A percentile compares a stretch with the other conserved stretches of the same genome.
These are phyloP conservation scores for Pythium brachiatum DNA, from an alignment of 352 stramenopile genomes.

Conservation along the genomic window DNA sequence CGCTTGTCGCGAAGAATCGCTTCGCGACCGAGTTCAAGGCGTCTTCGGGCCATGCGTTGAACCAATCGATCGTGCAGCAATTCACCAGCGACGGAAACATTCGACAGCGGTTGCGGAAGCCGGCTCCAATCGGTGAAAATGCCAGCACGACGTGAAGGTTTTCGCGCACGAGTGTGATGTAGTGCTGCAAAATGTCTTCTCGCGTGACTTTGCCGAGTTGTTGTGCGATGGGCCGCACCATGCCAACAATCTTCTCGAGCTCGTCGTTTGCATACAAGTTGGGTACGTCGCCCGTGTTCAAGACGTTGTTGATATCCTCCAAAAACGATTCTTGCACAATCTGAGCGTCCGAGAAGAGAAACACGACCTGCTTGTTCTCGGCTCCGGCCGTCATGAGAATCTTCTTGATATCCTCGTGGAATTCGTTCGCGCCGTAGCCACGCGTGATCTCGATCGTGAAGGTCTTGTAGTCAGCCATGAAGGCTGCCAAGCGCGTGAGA, in stretches of 20 bases:
- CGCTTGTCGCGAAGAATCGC: conserved; percentile 83
- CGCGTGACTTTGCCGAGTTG: conserved; percentile 79
- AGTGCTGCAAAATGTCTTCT: conserved; percentile 85
- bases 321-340: conserved; percentile 93
- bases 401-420: conserved; percentile 92
- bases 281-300: conserved; percentile 92
- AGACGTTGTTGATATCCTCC: conserved; percentile 94
- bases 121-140: conserved; percentile 89
- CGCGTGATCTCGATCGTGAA: conserved; percentile 93
- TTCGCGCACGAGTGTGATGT: conserved; percentile 90
- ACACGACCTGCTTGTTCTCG: conserved; percentile 88
- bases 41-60: conserved; percentile 94
- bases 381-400: conserved; percentile 88
- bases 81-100: conserved; percentile 95
- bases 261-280: conserved; percentile 93
- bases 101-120: conserved; percentile 91
- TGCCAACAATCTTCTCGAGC: conserved; percentile 86
- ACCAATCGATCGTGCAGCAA: conserved; percentile 96
- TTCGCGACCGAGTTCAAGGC: conserved; percentile 90
- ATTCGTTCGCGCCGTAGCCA: conserved; percentile 88
- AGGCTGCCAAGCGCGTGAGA: conserved; percentile 87
- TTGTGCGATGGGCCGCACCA: conserved; percentile 78
- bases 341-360: conserved; percentile 93
- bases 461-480: conserved; percentile 91
- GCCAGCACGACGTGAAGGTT: conserved; percentile 94